These are phyloP conservation scores for Gnaphalium uliginosum DNA, from an alignment of 129 eudicot species.

Conservation along the genomic window DNA sequence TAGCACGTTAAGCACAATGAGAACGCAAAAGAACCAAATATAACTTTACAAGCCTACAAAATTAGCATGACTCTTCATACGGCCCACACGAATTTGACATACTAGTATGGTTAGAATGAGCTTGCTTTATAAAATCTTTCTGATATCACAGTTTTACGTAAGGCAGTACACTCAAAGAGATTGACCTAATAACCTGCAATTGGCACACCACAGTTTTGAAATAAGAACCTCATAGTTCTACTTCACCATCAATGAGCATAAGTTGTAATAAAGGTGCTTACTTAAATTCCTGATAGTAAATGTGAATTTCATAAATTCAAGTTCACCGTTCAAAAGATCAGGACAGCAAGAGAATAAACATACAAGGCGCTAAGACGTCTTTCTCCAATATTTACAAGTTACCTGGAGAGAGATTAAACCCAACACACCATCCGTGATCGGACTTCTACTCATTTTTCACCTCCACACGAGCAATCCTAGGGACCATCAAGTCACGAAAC, in stretches of 20 bases:
- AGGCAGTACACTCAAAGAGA: neutral
- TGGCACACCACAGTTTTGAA: neutral
- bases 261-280: neutral
- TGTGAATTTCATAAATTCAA: neutral
- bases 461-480: conserved; percentile 14
- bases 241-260: neutral
- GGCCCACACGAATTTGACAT: too few species aligned
- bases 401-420: neutral
- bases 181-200: neutral
- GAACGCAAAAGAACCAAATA: too few species aligned
- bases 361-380: neutral
- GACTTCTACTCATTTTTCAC: conserved; percentile 9
- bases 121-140: too few species aligned
- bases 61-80: too few species aligned
- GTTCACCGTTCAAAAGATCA: neutral
- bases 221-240: neutral
- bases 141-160: too few species aligned
- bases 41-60: too few species aligned
- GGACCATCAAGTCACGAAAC: conserved; percentile 30
- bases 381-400: neutral
- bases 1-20: too few species aligned
- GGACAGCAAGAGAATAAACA: neutral
- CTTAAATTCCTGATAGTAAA: neutral
- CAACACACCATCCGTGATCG: neutral
- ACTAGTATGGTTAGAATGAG: too few species aligned